Percentiles rank a stretch among this genome's conserved stretches.
Conservation (phyloP, 371 early-diverging fungal genomes). For the Mucor plumbeus region DNA sequence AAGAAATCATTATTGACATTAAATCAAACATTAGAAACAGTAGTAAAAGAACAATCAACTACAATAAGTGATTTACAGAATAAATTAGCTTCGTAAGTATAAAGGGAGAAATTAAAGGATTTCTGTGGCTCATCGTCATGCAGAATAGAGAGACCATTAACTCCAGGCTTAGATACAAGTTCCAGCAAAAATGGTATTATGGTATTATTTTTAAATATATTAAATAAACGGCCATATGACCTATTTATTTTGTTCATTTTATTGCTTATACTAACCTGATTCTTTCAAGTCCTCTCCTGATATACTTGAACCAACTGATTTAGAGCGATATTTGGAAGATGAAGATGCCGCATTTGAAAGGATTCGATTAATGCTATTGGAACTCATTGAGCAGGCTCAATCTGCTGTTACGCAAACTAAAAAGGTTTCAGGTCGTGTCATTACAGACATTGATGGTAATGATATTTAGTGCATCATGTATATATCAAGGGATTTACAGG, state of each 20-base stretch:
- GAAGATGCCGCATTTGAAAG: conserved; percentile 49
- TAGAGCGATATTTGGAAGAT: conserved; percentile 30
- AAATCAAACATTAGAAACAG: conserved; percentile 53
- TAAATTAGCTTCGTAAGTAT: conserved; percentile 39
- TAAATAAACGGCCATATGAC: conserved; percentile 3
- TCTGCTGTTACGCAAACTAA: conserved; percentile 38
- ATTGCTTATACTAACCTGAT: conserved; percentile 1
- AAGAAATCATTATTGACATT: conserved; percentile 49
- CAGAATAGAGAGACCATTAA: conserved; percentile 42
- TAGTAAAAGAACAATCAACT: conserved; percentile 43
- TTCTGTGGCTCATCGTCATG: conserved; percentile 12
- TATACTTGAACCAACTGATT: conserved; percentile 13
- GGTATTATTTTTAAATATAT: conserved; percentile 25
- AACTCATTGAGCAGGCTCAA: conserved; percentile 53
- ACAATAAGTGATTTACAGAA: conserved; percentile 48
- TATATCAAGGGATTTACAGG: background rate
- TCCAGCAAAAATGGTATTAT: conserved; percentile 38
- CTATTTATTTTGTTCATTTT: conserved; percentile 1
- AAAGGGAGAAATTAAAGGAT: background rate
- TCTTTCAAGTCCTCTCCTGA: conserved; percentile 15
- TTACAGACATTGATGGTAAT: conserved; percentile 4
- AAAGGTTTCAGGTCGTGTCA: conserved; percentile 19
- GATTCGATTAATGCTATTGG: conserved; percentile 34
- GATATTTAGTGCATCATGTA: background rate
- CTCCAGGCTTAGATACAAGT: conserved; percentile 40